Conservation (phyloP, 306 rosid species). For the Lupinus albus region DNA sequence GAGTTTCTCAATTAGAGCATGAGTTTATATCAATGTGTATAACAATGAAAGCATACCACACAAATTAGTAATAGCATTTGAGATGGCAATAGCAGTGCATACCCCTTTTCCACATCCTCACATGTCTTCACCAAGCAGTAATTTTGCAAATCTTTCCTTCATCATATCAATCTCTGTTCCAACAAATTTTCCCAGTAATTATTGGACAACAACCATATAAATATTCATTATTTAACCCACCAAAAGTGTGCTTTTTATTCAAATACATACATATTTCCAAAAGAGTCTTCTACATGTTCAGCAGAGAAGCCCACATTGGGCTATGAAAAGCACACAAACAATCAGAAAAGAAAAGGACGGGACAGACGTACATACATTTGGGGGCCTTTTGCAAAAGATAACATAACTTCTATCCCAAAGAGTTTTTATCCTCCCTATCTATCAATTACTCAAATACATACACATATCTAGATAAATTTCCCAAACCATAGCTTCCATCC, state of each 20-base stretch:
- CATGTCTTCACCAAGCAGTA: slow-evolving; percentile 95
- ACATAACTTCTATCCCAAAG: no score
- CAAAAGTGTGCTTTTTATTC: background rate
- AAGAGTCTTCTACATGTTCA: no score
- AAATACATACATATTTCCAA: background rate
- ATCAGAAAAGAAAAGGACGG: no score
- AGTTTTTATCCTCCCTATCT: no score
- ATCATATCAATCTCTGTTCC: slow-evolving; percentile 66
- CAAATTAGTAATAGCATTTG: slow-evolving; percentile 90
- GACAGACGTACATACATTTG: no score
- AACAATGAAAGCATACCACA: slow-evolving; percentile 59
- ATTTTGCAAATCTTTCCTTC: slow-evolving; percentile 88
- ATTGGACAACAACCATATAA: slow-evolving; percentile 17
- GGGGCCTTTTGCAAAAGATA: no score
- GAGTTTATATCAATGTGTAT: background rate
- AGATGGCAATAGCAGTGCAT: slow-evolving; percentile 80
- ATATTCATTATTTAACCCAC: slow-evolving; percentile 25
- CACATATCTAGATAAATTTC: no score
- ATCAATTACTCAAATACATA: no score
- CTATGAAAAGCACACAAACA: no score
- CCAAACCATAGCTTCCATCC: no score
- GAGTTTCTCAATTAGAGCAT: background rate
- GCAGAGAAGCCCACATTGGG: no score
- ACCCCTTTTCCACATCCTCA: slow-evolving; percentile 97
- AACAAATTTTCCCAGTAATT: slow-evolving; percentile 10